Base-by-base conservation (phyloP, 306 rosid genomes). In the Biancaea sappan region DNA sequence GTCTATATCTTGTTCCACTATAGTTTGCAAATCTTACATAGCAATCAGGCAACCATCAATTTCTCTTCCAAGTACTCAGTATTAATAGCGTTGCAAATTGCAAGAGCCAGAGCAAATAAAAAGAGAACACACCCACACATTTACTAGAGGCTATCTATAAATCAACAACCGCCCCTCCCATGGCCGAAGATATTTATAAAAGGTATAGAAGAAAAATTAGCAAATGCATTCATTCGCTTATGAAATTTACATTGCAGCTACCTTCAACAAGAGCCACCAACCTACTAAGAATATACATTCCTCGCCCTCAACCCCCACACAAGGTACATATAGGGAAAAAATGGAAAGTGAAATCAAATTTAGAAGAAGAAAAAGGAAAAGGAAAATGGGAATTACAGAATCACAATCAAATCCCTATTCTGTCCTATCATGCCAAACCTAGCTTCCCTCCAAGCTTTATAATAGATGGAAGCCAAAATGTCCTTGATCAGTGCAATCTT, bases 301-400 rank as follows among this genome's bases (percentile, higher is more conserved):
- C 91, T 92, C 89, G 85, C 89, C 87, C 90, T 85, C 87, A 85
- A 83, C 83, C 92, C 96, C 96, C 82, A 86, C 91, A 89, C 94
- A 85, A 82, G 74, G 79, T 86, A 83, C 85, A 82, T 80, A 77
- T 74, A 81, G 96, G 89, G 86, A 82, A 80, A 86, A 87, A 91
- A 88, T 86, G 87, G 85, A 86, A 79, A 81, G 62, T 62, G 79
- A 78, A 92, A 77, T 84, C 84, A 80, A 87, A 73, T 69, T 54
- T 65, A 26, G 44, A 4, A 52, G n/a, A 0, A 29, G 41, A 37
- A 66, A 66, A 76, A 58, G 3, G 32, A 35, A 59, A 80, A 48
- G 65, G 54, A 67, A 44, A 65, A 8, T 10, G 56, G 73, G 31
- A 78, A 69, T 71, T 63, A 53, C 74, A 78, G 84, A 81, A 75